Percentiles rank a stretch among this genome's conserved stretches.
Evolutionary conservation across 768 basidiomycete genomes (phyloP).

Genomic region (Rhodosporidiobolus sp.): DNA sequence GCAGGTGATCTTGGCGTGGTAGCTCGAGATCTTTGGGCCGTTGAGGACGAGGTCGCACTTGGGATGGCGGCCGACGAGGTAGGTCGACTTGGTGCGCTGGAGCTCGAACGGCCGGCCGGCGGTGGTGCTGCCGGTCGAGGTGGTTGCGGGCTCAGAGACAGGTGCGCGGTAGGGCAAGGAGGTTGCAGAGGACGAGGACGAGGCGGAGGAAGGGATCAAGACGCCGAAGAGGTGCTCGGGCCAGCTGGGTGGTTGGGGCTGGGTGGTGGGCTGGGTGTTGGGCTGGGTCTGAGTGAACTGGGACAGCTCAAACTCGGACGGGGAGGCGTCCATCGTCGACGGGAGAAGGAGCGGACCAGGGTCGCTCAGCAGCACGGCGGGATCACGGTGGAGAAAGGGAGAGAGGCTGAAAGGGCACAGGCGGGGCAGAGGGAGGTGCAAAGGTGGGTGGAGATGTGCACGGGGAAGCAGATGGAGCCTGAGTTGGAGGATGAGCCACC

Average conservation of each 20-base stretch:
- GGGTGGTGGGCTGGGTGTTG: constrained; percentile 13
- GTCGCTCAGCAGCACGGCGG: too few relatives aligned
- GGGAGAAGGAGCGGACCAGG: too few relatives aligned
- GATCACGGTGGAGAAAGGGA: too few relatives aligned
- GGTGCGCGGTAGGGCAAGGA: background rate
- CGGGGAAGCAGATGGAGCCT: too few relatives aligned
- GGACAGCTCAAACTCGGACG: constrained; percentile 1
- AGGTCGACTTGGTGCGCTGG: background rate
- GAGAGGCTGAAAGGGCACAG: too few relatives aligned
- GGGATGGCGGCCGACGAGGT: constrained; percentile 26
- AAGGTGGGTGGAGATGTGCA: too few relatives aligned
- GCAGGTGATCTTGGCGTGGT: constrained; percentile 22
- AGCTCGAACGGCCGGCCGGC: constrained; percentile 24
- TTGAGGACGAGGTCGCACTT: constrained; percentile 20
- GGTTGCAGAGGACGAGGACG: background rate
- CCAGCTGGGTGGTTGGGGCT: constrained; percentile 12
- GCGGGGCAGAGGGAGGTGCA: too few relatives aligned
- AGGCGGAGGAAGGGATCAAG: background rate
- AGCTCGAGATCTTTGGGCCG: constrained; percentile 22
- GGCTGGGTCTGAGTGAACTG: constrained; percentile 34
- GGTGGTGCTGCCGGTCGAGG: background rate
- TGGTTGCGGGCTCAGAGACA: too few relatives aligned
- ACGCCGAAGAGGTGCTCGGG: constrained; percentile 3
- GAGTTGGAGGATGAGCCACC: too few relatives aligned
- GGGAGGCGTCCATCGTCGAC: background rate